Evolutionary conservation across 73 alveolate genomes (phyloP), one percentile per base, ranked within the genome.

Genomic region (Durusdinium trenchii): DNA sequence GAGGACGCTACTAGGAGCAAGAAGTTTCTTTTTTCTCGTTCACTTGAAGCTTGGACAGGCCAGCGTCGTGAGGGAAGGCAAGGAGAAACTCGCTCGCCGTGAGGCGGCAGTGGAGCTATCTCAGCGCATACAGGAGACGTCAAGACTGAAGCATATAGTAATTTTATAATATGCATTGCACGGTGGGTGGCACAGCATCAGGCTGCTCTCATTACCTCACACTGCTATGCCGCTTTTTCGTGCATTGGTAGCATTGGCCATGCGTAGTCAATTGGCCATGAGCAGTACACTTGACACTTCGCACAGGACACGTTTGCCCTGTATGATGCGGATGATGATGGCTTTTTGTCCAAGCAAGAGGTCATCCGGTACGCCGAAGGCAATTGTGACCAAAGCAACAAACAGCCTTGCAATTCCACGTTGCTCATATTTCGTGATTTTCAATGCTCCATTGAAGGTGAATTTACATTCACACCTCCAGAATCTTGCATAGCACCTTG

Each of bases 51-150:
- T n/a, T 16, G 57, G 54, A 3, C 23, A 91, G 98, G 98, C 98
- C 78, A 91, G 82, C 43, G 98, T 91, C 75, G 98, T 91, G 61
- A 76, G 98, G 98, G 98, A 91, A 48, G 78, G 98, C 98, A 91
- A 43, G 89, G 90, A 91, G 86, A 91, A 91, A 57, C 36, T 69
- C 90, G 86, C 89, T 67, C 98, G 98, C 43, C 75, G 85, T 20
- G 98, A 91, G 61, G 60, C 45, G 98, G 98, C 98, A 73, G 75
- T 91, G 71, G 98, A 76, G 98, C 98, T 54, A 40, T 47, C 89
- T 47, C 84, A 67, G 89, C 89, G 98, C 61, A 91, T 91, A 57
- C 73, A 91, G 98, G 98, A 67, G 40, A 35, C 60, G n/a, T 7
- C 9, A 1, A 16, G 30, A n/a, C 57, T 18, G 79, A 64, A 30